Evolutionary conservation across 495 filamentous ascomycete genomes (phyloP), one percentile per base, ranked within the genome.

Genomic region (Xylaria scruposa): DNA sequence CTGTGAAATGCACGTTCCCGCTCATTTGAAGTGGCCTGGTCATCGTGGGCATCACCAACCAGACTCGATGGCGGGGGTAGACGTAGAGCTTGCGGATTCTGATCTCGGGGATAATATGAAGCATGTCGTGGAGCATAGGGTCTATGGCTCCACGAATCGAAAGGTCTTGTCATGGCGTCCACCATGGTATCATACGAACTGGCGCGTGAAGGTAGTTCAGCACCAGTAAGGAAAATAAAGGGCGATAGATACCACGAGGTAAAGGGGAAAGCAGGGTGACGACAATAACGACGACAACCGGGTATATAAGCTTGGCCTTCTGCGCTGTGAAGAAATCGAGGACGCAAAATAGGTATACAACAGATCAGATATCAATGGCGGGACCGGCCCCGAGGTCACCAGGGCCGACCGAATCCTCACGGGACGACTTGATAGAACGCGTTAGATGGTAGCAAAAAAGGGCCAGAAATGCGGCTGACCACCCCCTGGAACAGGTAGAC

Each of bases 91-190:
- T 77, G 76, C 36, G 73, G 31, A 21, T 70, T 77, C 53, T 82
- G 78, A 38, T 84, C 83, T 68, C 77, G 78, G 17, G 77, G 72
- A 75, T 84, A 84, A 70, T 83, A 82, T 38, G 75, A 73, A 53
- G 73, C 74, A 70, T 81, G 79, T 74, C 76, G 72, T 53, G 82
- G 79, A 73, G 80, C 76, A 70, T 84, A 84, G 66, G 77, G 78
- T 67, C 82, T 82, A 47, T 82, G 81, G 42, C 66, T 74, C 77
- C 81, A 82, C 71, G 73, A 73, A 68, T 84, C 78, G 72, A 79
- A 76, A 73, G 79, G 82, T 78, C 81, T 83, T 72, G 84, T 81
- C 84, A 86, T 86, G 74, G 80, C 78, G 76, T 83, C 82, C 74
- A 83, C 74, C 78, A 83, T 80, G 78, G 78, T 80, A 81, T 81